A percentile compares a stretch with the other conserved stretches of the same genome.
phyloP scores from a whole-genome alignment of 768 basidiomycete genomes.

The Leucocoprinus birnbaumii region DNA sequence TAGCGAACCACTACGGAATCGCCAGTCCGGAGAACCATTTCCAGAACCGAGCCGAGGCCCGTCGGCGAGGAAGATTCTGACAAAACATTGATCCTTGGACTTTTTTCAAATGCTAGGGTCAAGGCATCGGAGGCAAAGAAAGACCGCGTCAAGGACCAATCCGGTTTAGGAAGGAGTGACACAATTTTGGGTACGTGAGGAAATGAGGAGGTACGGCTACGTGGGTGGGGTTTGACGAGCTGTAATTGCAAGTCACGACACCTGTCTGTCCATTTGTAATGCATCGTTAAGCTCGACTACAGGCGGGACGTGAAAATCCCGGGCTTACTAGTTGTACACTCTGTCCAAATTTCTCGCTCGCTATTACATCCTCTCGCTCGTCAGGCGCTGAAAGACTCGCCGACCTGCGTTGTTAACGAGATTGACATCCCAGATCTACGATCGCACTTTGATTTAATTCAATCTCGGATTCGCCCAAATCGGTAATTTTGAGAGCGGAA shows the following conservation, averaged over 20 bases:
- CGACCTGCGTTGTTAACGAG: background rate
- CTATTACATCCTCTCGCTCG: no score
- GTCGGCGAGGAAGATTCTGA: conserved; percentile 3
- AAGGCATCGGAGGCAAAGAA: conserved; percentile 30
- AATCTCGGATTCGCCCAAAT: background rate
- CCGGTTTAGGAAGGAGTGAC: conserved; percentile 22
- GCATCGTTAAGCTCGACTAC: no score
- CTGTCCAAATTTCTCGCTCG: no score
- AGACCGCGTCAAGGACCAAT: conserved; percentile 24
- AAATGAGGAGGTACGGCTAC: background rate
- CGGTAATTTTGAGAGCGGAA: conserved; percentile 4
- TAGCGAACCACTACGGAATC: conserved; percentile 5
- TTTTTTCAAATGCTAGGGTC: conserved; percentile 11
- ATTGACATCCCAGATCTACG: background rate
- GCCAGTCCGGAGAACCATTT: background rate
- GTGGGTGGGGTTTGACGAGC: background rate
- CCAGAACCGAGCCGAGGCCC: background rate
- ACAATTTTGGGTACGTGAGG: background rate
- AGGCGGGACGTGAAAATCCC: no score
- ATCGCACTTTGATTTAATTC: background rate
- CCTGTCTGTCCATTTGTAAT: no score
- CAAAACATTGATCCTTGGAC: background rate
- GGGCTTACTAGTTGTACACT: no score
- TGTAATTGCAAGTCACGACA: no score
- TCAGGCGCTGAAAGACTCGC: no score